Evolutionary conservation across 2,329 filamentous ascomycete genomes (phyloP).

Genomic region (Monosporascus sp.): DNA sequence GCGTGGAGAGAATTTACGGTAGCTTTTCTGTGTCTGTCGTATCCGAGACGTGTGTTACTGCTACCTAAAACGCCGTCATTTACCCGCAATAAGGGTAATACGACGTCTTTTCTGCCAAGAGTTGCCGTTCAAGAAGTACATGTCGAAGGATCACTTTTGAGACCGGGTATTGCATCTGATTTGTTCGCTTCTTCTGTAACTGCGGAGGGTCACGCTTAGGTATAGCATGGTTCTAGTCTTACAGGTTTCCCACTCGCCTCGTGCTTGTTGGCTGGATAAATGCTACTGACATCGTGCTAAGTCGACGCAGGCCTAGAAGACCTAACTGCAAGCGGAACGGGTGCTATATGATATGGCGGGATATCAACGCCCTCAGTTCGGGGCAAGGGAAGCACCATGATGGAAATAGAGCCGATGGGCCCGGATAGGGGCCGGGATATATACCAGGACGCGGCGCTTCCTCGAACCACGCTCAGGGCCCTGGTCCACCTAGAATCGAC

Average conservation of each 20-base stretch:
- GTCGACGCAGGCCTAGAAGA: too few species aligned
- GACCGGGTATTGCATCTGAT: neutral
- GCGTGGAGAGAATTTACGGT: neutral
- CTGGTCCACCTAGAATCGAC: neutral
- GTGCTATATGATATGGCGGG: neutral
- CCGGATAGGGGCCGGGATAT: neutral
- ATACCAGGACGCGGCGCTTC: neutral
- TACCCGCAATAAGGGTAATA: neutral
- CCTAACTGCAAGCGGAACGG: neutral
- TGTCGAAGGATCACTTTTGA: neutral
- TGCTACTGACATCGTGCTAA: too few species aligned
- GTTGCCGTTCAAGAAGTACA: neutral
- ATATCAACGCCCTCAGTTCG: neutral
- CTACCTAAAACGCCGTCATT: neutral
- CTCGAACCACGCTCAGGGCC: neutral
- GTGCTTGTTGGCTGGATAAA: neutral
- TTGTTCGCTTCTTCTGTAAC: neutral
- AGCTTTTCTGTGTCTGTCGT: neutral
- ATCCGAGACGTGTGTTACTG: neutral
- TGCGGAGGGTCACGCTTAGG: neutral
- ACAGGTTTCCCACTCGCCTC: neutral
- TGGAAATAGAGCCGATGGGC: neutral
- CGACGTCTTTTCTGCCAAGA: neutral
- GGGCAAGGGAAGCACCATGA: neutral
- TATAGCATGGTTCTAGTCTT: neutral